These are phyloP conservation scores for Gnomoniopsis sp. DNA, from an alignment of 2,329 filamentous ascomycete species.

Conservation along the genomic window DNA sequence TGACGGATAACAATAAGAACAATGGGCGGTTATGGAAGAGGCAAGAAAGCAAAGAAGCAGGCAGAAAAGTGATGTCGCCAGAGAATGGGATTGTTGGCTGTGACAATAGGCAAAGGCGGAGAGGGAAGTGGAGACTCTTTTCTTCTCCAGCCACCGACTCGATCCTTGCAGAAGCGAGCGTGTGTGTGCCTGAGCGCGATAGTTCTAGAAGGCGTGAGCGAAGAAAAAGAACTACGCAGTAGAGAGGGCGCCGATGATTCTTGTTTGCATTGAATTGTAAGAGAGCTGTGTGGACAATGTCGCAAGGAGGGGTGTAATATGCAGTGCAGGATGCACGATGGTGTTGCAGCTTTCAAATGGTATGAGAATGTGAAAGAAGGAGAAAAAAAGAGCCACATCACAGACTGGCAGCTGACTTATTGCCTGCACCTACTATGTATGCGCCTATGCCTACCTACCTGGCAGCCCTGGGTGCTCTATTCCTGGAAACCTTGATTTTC, in stretches of 20 bases:
- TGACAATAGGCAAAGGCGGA: not conserved
- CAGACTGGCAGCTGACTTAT: too few species aligned
- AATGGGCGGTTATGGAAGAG: not conserved
- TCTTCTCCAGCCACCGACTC: conserved; percentile 3
- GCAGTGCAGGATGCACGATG: too few species aligned
- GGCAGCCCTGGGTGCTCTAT: too few species aligned
- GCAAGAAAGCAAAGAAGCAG: not conserved
- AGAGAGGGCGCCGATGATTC: not conserved
- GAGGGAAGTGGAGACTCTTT: not conserved
- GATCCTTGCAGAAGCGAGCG: not conserved
- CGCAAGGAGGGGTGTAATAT: too few species aligned
- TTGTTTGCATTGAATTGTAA: not conserved
- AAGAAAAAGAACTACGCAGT: too few species aligned
- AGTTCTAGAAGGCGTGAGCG: not conserved
- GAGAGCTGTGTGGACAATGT: too few species aligned
- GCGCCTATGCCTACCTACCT: too few species aligned
- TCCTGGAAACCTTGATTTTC: not conserved
- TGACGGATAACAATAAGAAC: not conserved
- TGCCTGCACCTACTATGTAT: too few species aligned
- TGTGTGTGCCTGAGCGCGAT: not conserved
- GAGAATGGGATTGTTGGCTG: conserved; percentile 8
- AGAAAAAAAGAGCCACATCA: too few species aligned
- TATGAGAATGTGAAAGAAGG: too few species aligned
- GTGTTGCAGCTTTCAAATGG: too few species aligned
- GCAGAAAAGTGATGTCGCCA: not conserved